Evolutionary conservation across 352 stramenopile genomes (phyloP).

Genomic region (Aphanomyces astaci): DNA sequence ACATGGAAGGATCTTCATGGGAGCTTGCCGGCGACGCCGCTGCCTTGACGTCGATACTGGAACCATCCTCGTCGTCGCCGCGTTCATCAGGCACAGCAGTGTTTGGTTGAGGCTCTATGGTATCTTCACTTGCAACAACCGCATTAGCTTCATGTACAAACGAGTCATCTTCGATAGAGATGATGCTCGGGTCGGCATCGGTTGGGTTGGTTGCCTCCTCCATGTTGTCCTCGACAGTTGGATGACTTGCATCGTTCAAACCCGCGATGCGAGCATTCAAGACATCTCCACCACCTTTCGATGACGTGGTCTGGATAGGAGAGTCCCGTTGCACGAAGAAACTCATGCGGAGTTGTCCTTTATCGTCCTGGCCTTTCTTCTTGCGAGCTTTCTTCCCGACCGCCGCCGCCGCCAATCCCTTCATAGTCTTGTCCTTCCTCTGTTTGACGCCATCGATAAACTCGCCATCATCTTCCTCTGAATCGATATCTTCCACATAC

Average conservation of each 20-base stretch:
- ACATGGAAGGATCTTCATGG: no score
- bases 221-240: no score
- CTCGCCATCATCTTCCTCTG: slow-evolving; percentile 15
- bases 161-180: neutral
- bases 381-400: neutral
- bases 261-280: no score
- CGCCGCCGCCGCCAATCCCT: neutral
- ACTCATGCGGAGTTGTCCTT: slow-evolving; percentile 17
- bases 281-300: neutral
- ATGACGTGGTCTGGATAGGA: neutral
- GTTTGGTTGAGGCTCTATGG: no score
- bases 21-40: neutral
- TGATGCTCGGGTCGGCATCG: neutral
- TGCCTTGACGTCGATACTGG: neutral
- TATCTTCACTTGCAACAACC: no score
- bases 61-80: neutral
- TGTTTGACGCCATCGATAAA: slow-evolving; percentile 14
- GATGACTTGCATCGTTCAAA: neutral
- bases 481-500: slow-evolving; percentile 17
- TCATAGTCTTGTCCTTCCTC: slow-evolving; percentile 5
- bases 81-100: no score
- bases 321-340: slow-evolving; percentile 4
- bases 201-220: no score
- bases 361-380: slow-evolving; percentile 15
- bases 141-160: neutral